These are phyloP conservation scores for Vitis hybrid DNA, from an alignment of 177 flowering plant genomes.

Conservation along the genomic window DNA sequence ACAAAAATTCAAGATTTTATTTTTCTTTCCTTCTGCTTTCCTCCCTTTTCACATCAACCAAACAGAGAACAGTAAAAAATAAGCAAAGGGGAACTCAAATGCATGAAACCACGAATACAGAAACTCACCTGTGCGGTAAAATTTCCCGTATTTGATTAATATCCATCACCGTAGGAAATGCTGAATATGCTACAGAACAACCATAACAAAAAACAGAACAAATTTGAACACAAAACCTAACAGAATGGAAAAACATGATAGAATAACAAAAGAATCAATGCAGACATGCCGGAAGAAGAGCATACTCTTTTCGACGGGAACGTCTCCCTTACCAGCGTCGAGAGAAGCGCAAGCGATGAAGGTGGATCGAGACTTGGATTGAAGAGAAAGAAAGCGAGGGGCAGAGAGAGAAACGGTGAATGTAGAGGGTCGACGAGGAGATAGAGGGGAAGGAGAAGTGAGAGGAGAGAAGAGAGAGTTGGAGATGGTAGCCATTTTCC, in stretches of 20 bases:
- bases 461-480: slow-evolving; percentile 3
- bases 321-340: slow-evolving; percentile 3
- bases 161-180: slow-evolving; percentile 85
- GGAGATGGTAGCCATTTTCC: slow-evolving; percentile 3
- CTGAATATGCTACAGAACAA: slow-evolving; percentile 20
- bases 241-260: not conserved
- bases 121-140: slow-evolving; percentile 77
- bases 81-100: not conserved
- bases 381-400: not conserved
- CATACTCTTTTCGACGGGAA: slow-evolving; percentile 20
- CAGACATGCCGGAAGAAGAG: not conserved
- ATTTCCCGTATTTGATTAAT: slow-evolving; percentile 82
- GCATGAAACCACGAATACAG: not conserved
- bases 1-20: not conserved
- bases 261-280: not conserved
- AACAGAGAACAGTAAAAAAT: not conserved
- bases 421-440: not conserved
- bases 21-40: not conserved
- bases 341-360: slow-evolving; percentile 5
- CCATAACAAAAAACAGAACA: not conserved
- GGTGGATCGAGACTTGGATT: slow-evolving; percentile 1
- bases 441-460: slow-evolving; percentile 6
- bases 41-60: not conserved
- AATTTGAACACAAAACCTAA: not conserved
- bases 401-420: not conserved